These are phyloP conservation scores for Candida argentea DNA, from an alignment of 805 yeast species.

Conservation along the genomic window DNA sequence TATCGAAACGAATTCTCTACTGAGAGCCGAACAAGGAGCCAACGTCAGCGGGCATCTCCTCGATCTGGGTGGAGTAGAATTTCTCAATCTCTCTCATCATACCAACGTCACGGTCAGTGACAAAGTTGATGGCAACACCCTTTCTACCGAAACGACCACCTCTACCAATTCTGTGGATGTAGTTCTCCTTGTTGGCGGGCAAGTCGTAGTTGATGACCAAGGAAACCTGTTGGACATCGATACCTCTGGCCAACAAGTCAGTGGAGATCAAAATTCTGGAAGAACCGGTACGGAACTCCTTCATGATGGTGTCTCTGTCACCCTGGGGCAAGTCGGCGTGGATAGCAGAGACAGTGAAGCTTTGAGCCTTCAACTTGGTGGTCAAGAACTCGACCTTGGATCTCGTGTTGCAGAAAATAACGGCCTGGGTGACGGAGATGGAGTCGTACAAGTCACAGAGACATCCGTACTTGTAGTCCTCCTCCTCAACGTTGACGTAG, in stretches of 20 bases:
- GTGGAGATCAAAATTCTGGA: constrained; percentile 93
- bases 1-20: no score
- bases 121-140: constrained; percentile 94
- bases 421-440: constrained; percentile 92
- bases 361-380: constrained; percentile 80
- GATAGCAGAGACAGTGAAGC: constrained; percentile 91
- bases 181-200: constrained; percentile 89
- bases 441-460: constrained; percentile 92
- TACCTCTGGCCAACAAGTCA: constrained; percentile 97
- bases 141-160: constrained; percentile 98
- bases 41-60: constrained; percentile 67
- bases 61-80: constrained; percentile 65
- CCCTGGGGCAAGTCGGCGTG: constrained; percentile 96
- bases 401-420: constrained; percentile 92
- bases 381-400: constrained; percentile 85
- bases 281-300: constrained; percentile 88
- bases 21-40: constrained; percentile 40
- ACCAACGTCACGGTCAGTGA: constrained; percentile 68
- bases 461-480: constrained; percentile 90
- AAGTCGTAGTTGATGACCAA: constrained; percentile 91
- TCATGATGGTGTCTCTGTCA: constrained; percentile 91
- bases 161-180: constrained; percentile 95
- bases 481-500: constrained; percentile 83
- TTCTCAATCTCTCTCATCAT: constrained; percentile 66
- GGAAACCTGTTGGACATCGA: constrained; percentile 96